Conservation (phyloP, 75 land plant species). For the Pinus taeda region DNA sequence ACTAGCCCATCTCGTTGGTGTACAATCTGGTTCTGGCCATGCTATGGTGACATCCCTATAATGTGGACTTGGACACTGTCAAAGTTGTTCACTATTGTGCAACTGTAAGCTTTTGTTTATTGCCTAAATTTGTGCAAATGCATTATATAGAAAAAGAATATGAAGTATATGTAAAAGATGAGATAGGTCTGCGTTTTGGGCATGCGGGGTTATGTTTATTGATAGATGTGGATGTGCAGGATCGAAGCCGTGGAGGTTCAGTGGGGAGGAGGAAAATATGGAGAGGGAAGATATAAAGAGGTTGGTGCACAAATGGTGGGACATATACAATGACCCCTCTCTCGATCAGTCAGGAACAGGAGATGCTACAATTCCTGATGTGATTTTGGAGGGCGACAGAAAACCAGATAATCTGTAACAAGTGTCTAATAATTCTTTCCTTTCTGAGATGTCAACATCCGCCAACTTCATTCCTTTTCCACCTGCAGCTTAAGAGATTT, state of each 20-base stretch:
- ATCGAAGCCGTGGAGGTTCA: conserved; percentile 70
- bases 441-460: background rate
- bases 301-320: conserved; percentile 64
- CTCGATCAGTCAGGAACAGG: conserved; percentile 21
- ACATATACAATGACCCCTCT: conserved; percentile 45
- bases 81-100: conserved; percentile 66
- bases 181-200: no score
- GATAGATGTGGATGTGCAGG: conserved; percentile 21
- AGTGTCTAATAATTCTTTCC: background rate
- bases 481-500: background rate
- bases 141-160: no score
- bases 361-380: background rate
- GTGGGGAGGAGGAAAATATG: conserved; percentile 64
- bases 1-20: conserved; percentile 36
- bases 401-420: background rate
- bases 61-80: conserved; percentile 39
- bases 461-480: background rate
- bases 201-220: background rate
- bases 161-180: no score
- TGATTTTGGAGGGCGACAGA: background rate
- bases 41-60: conserved; percentile 60
- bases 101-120: conserved; percentile 24
- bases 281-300: conserved; percentile 57
- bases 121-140: no score
- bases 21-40: conserved; percentile 56